Base-by-base conservation (phyloP, 2,329 filamentous ascomycete genomes). In the Leptographium lundbergii region DNA sequence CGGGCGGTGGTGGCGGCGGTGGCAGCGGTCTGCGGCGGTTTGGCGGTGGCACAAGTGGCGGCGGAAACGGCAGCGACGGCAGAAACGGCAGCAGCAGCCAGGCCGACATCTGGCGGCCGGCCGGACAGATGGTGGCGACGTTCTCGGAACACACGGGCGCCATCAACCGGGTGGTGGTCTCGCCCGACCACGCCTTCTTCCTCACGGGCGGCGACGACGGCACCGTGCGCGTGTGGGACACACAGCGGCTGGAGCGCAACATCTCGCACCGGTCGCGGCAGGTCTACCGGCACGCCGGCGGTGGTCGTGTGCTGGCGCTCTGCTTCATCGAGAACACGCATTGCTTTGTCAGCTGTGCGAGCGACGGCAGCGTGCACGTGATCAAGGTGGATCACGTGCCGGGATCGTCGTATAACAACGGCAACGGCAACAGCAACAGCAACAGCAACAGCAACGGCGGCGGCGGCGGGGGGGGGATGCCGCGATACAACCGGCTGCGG, bases 271-370 rank as follows among this genome's bases (percentile, higher is more conserved):
- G 91, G 51, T 91, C 94, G 32, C 81, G 92, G 25, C 89, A 95
- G 68, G 95, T 89, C 0, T 87, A 96, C 72, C 85, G 80, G 60
- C 89, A 96, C 66, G 81, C 80, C 0, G 73, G 81, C 1, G 48
- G 54, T 9, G 58, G n/a, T 0, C 87, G 83, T 61, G 87, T 97
- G 2, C 85, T 89, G 34, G 86, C 89, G 17, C 72, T 99, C 25
- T 91, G 89, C 65, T 97, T 99, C 68, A 83, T 99, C 47, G 91
- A 97, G 68, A 88, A 91, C 64, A 96, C 91, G 0, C 91, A 97
- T 70, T 91, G 89, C 25, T 97, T 99, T 69, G 80, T 96, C 62
- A 95, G 89, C 67, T 94, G 89, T 57, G 91, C 89, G 6, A 90
- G 82, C 54, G 91, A 99, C 70, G 94, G 94, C 25, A 92, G 86